Evolutionary conservation across 2,329 filamentous ascomycete species (phyloP).

Genomic region (Rutstroemia sydowiana): DNA sequence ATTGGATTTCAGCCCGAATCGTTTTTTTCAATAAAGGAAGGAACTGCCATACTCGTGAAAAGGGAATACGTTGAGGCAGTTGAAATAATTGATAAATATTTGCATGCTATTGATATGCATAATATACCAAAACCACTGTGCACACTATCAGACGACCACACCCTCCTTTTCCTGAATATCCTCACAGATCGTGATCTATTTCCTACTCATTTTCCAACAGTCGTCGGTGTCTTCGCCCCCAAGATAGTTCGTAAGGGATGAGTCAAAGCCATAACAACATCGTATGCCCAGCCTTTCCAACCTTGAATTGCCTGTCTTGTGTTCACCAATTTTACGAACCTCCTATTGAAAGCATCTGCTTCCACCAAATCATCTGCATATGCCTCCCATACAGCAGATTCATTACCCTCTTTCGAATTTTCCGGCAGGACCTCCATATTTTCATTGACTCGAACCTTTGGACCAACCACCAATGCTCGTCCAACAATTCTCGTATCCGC

Average conservation of each 20-base stretch:
- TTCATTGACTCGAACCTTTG: constrained; percentile 42
- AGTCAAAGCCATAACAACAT: constrained; percentile 18
- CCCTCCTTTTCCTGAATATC: no score
- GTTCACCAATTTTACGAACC: constrained; percentile 48
- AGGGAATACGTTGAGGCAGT: no score
- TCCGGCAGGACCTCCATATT: constrained; percentile 25
- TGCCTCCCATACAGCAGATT: constrained; percentile 50
- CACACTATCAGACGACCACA: no score
- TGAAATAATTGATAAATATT: no score
- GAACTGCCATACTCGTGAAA: no score
- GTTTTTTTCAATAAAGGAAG: no score
- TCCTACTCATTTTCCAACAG: constrained; percentile 40
- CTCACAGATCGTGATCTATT: constrained; percentile 28
- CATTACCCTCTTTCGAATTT: constrained; percentile 21
- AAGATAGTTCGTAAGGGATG: constrained; percentile 14
- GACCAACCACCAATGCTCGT: constrained; percentile 49
- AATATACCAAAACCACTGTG: no score
- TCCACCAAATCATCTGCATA: constrained; percentile 52
- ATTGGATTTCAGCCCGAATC: no score
- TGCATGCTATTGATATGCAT: no score
- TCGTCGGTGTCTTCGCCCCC: not conserved
- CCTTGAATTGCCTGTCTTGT: constrained; percentile 40
- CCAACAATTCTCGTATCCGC: constrained; percentile 51
- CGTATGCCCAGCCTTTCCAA: constrained; percentile 40
- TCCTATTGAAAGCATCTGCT: constrained; percentile 47